Evolutionary conservation across 176 grass and related monocot species (phyloP).

Genomic region (Avena atlantica): DNA sequence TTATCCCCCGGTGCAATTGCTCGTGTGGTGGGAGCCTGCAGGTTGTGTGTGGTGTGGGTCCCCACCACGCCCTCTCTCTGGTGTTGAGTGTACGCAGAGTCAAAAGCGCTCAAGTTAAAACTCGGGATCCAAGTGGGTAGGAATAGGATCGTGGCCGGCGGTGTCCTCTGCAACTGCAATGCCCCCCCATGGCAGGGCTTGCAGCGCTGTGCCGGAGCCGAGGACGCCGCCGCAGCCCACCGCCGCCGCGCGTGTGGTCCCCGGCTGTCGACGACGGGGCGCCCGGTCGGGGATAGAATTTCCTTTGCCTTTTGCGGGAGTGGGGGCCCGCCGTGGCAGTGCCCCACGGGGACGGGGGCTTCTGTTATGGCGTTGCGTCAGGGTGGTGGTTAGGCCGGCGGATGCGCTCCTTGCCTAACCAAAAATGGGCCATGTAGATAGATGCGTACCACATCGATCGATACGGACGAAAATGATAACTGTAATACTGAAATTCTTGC

Average conservation of each 20-base stretch:
- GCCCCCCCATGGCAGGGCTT: too few relatives aligned
- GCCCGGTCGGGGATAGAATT: neutral
- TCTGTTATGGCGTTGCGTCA: constrained; percentile 35
- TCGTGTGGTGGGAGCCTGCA: constrained; percentile 67
- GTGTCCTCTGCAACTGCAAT: neutral
- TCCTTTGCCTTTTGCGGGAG: neutral
- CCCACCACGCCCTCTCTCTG: neutral
- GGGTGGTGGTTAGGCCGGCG: constrained; percentile 33
- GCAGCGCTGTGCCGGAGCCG: neutral
- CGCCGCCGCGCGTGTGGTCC: neutral
- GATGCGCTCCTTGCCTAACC: constrained; percentile 31
- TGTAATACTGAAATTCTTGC: neutral
- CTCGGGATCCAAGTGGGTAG: constrained; percentile 32
- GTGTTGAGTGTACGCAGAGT: constrained; percentile 29
- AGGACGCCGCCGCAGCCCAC: neutral
- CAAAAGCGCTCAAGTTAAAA: constrained; percentile 38
- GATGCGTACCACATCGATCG: neutral
- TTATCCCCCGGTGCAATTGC: constrained; percentile 60
- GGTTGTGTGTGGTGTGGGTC: constrained; percentile 17
- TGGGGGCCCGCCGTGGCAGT: neutral
- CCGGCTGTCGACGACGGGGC: too few relatives aligned
- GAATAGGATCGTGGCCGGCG: neutral
- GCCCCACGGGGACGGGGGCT: neutral
- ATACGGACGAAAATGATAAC: too few relatives aligned
- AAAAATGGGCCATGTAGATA: neutral